Conservation (phyloP, 345 rosid genomes). For the Camelina neglecta region DNA sequence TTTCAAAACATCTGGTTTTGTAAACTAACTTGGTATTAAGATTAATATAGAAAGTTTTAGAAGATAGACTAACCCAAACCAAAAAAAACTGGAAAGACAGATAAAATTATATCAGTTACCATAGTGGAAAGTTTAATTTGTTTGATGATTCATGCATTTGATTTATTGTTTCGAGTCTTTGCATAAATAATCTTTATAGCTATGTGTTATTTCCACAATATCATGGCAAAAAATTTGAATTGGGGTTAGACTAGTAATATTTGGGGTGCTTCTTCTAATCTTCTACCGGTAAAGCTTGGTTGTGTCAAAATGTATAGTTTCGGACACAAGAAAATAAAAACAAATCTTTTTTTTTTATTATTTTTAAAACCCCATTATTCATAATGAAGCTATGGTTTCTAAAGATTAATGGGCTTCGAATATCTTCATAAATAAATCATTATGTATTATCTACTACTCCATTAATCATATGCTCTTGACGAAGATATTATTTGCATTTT, state of each 20-base stretch:
- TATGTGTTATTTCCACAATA: not conserved
- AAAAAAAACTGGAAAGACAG: not conserved
- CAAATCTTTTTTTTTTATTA: not conserved
- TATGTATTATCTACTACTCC: not conserved
- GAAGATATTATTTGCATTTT: not conserved
- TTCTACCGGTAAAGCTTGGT: not conserved
- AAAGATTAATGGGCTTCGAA: not conserved
- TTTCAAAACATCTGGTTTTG: not conserved
- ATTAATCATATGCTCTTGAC: not conserved
- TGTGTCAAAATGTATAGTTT: not conserved
- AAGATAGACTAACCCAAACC: not conserved
- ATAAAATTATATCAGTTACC: not conserved
- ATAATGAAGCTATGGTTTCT: not conserved
- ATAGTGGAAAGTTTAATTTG: not conserved
- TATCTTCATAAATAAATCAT: slow-evolving; percentile 6
- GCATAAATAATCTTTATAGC: not conserved
- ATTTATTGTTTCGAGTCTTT: not conserved
- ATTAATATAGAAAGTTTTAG: not conserved
- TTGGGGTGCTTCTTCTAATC: not conserved
- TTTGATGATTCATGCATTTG: not conserved
- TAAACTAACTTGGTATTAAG: not conserved
- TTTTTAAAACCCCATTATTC: not conserved
- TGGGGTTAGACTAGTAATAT: not conserved
- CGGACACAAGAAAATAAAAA: not conserved
- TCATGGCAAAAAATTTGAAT: not conserved